Percentiles rank a stretch among this genome's conserved stretches.
These are phyloP conservation scores for Scutellaria barbata DNA, from an alignment of 257 asterid species.

Conservation along the genomic window DNA sequence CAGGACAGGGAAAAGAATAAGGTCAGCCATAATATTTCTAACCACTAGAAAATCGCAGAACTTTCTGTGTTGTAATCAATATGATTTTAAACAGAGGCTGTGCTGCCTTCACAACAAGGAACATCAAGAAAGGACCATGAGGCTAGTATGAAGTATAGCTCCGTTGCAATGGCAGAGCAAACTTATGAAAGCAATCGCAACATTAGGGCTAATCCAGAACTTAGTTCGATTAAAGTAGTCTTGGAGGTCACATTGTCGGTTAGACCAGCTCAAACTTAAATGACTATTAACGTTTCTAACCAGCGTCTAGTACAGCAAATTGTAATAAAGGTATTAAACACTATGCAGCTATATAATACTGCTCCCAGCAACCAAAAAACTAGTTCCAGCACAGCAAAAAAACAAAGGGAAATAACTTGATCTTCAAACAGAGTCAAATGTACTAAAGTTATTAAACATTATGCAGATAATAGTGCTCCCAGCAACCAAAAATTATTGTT, in stretches of 20 bases:
- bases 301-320: conserved; percentile 12
- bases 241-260: background rate
- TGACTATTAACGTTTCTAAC: conserved; percentile 5
- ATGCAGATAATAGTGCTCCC: background rate
- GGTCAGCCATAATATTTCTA: conserved; percentile 9
- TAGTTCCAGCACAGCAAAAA: background rate
- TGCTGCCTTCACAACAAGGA: conserved; percentile 10
- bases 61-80: background rate
- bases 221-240: background rate
- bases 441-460: background rate
- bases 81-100: background rate
- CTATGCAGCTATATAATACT: conserved; percentile 6
- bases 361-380: conserved; percentile 24
- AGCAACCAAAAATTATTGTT: background rate
- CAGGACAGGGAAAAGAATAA: conserved; percentile 35
- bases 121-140: conserved; percentile 4
- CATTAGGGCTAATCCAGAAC: background rate
- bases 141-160: conserved; percentile 10
- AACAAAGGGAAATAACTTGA: background rate
- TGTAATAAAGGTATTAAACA: background rate
- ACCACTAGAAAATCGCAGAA: conserved; percentile 21
- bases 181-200: background rate
- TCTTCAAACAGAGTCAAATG: background rate
- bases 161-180: conserved; percentile 21
- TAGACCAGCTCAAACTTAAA: background rate